A percentile compares a stretch with the other conserved stretches of the same genome.
Conservation (phyloP, 352 stramenopile species). For the Albugo laibachii region DNA sequence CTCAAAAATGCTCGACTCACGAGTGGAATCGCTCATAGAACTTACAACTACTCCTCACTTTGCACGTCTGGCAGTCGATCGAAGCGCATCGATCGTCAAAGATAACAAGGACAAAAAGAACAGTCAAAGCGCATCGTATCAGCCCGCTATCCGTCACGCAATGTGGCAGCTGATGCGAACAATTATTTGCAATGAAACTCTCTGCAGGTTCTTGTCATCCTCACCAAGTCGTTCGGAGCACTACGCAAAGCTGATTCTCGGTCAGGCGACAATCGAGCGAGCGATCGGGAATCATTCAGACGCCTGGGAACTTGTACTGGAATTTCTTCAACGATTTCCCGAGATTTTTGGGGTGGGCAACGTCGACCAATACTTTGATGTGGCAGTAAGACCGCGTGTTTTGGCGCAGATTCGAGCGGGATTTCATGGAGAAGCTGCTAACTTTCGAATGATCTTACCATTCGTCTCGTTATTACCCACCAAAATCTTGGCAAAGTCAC, state of each 20-base stretch:
- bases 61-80: too few species aligned
- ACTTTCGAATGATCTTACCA: constrained; percentile 46
- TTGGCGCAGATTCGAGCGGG: constrained; percentile 58
- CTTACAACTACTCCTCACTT: too few species aligned
- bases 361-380: constrained; percentile 41
- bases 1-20: too few species aligned
- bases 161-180: too few species aligned
- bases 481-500: too few species aligned
- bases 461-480: constrained; percentile 47
- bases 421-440: constrained; percentile 44
- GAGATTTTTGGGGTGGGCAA: constrained; percentile 20
- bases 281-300: constrained; percentile 35
- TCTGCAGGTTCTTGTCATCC: too few species aligned
- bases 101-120: too few species aligned
- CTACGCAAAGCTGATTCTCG: constrained; percentile 53
- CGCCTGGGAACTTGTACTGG: constrained; percentile 60
- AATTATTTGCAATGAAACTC: too few species aligned
- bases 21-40: too few species aligned
- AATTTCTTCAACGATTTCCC: constrained; percentile 33
- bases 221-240: constrained; percentile 16
- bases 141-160: too few species aligned
- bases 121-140: too few species aligned
- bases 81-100: too few species aligned
- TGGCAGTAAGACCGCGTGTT: constrained; percentile 34
- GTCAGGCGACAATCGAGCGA: constrained; percentile 35